Percentiles rank a stretch among this genome's conserved stretches.
Conservation (phyloP, 495 filamentous ascomycete species). For the Geopyxis carbonaria region DNA sequence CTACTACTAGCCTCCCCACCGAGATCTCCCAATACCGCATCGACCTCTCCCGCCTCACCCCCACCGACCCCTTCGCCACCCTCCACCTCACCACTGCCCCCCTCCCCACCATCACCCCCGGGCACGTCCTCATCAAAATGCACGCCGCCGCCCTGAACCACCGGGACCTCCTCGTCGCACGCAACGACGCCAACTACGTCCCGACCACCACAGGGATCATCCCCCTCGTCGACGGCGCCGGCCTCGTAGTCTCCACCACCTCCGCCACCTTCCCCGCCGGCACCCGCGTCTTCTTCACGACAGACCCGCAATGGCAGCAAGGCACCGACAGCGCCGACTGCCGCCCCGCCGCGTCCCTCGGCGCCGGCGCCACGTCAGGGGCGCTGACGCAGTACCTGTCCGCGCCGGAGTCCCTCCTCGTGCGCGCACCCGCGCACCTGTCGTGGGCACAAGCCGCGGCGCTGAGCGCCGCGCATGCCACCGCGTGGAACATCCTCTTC, state of each 20-base stretch:
- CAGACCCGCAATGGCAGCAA: constrained; percentile 12
- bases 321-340: constrained; percentile 23
- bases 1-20: too few species aligned
- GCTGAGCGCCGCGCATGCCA: constrained; percentile 28
- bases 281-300: constrained; percentile 30
- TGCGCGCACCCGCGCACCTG: constrained; percentile 27
- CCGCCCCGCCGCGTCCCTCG: not conserved
- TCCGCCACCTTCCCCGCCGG: constrained; percentile 28
- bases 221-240: constrained; percentile 1
- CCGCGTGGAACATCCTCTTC: constrained; percentile 30
- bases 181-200: not conserved
- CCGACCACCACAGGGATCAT: not conserved
- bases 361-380: constrained; percentile 55
- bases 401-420: constrained; percentile 27
- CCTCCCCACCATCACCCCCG: constrained; percentile 4
- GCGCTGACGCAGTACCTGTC: constrained; percentile 30
- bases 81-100: constrained; percentile 1
- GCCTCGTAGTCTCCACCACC: constrained; percentile 27
- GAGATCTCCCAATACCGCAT: too few species aligned
- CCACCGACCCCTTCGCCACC: too few species aligned
- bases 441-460: constrained; percentile 31
- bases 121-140: constrained; percentile 14
- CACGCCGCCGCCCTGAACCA: constrained; percentile 7
- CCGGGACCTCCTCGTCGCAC: constrained; percentile 2
- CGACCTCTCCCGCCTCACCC: too few species aligned